Base-by-base conservation (phyloP, 306 rosid species). In the Citrullus mucosospermus region DNA sequence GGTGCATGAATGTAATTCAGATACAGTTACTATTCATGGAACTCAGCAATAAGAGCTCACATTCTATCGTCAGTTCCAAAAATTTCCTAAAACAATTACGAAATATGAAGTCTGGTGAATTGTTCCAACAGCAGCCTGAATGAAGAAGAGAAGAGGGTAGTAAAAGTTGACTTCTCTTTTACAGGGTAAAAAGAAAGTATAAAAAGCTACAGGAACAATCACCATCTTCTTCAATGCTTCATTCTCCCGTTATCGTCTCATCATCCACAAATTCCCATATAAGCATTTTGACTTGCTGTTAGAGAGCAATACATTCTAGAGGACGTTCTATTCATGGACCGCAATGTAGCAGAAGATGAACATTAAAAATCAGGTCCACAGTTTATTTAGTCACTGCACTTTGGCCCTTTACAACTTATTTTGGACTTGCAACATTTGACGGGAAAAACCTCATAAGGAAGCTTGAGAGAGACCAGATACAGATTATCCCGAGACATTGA, bases 401-500 rank as follows among this genome's bases (percentile, higher is more conserved):
- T 69, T 69, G 28, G 75, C 28, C 16, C 38, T 69, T 20, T 11
- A 18, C 5, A 69, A 69, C 30, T 48, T 51, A 18, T 14, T 51
- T 30, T 30, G 41, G 12, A 79, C 79, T 73, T 66, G 78, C 50
- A 76, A 85, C 71, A 67, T 84, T 78, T 58, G 87, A 87, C 58
- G 97, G 93, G 78, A 88, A 79, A 78, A 86, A 84, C 86, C 92
- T 91, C 97, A 91, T 88, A 77, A 95, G 97, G 82, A 88, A 92
- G 87, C 96, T 95, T 75, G 99, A 89, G 51, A 95, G 91, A 78
- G 97, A 95, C 97, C 99, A 95, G 79, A 95, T 92, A 91, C 97
- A 92, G 78, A 92, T 88, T 76, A 95, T 91, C 80, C 99, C 99
- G 44, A 95, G 97, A 78, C 87, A 84, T 71, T 95, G 99, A 71